phyloP scores from a whole-genome alignment of 805 yeast species.

The Wickerhamiella spandovensis region DNA sequence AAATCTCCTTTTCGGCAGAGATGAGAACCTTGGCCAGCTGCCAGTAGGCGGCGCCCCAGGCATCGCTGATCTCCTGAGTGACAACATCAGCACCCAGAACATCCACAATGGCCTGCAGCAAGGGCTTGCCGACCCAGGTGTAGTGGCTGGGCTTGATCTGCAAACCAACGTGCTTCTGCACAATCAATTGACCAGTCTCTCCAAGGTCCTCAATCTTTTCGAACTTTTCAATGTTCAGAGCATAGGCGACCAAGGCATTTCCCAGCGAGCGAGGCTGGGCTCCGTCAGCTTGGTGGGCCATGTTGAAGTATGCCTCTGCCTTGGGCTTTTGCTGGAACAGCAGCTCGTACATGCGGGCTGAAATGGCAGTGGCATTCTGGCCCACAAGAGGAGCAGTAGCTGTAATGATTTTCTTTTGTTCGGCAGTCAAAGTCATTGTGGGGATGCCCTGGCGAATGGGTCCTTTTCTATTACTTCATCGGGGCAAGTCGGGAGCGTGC shows the following conservation, averaged over 20 bases:
- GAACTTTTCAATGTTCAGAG: slow-evolving; percentile 43
- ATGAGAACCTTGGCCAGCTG: slow-evolving; percentile 50
- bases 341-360: slow-evolving; percentile 39
- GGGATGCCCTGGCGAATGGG: too few species aligned
- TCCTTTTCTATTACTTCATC: too few species aligned
- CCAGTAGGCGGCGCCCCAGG: slow-evolving; percentile 56
- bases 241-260: slow-evolving; percentile 45
- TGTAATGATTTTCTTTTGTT: slow-evolving; percentile 10
- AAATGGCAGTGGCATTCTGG: slow-evolving; percentile 39
- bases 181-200: slow-evolving; percentile 45
- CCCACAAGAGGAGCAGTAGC: slow-evolving; percentile 39
- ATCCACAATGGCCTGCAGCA: slow-evolving; percentile 41
- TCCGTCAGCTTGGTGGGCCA: slow-evolving; percentile 38
- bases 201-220: slow-evolving; percentile 32
- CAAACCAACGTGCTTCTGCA: slow-evolving; percentile 52
- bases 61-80: slow-evolving; percentile 40
- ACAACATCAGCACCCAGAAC: slow-evolving; percentile 43
- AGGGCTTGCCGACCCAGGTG: slow-evolving; percentile 45
- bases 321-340: slow-evolving; percentile 44
- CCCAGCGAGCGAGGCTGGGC: slow-evolving; percentile 55
- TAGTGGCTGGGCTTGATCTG: slow-evolving; percentile 52
- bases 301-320: slow-evolving; percentile 48
- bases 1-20: slow-evolving; percentile 37
- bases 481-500: too few species aligned
- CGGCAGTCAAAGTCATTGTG: neutral